phyloP scores from a whole-genome alignment of 1,284 basidiomycete genomes.

The Ustilago hordei region DNA sequence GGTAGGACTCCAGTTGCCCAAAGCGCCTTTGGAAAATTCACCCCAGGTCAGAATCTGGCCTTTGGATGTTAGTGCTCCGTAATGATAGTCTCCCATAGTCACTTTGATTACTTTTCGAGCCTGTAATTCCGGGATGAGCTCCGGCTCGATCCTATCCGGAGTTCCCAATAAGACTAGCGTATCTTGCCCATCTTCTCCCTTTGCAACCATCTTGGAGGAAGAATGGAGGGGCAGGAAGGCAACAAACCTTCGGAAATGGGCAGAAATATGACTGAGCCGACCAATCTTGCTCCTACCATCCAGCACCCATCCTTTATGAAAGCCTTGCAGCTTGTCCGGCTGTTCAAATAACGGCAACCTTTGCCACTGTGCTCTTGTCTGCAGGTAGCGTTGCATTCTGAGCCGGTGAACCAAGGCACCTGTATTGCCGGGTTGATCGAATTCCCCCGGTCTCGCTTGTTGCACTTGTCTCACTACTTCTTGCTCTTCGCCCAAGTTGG shows the following conservation, averaged over 20 bases:
- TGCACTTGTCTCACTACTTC: neutral
- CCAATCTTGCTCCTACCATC: slow-evolving; percentile 3
- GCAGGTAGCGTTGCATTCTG: neutral
- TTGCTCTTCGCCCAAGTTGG: slow-evolving; percentile 10
- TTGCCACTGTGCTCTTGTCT: slow-evolving; percentile 19
- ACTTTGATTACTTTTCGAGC: slow-evolving; percentile 82
- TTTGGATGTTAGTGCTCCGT: slow-evolving; percentile 80
- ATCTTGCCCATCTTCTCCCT: neutral
- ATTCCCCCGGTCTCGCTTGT: neutral
- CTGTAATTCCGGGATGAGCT: slow-evolving; percentile 79
- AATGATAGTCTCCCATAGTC: slow-evolving; percentile 89
- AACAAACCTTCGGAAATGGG: slow-evolving; percentile 81
- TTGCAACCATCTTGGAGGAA: slow-evolving; percentile 69
- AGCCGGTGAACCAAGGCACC: neutral
- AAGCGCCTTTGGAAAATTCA: slow-evolving; percentile 79
- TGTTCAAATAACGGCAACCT: slow-evolving; percentile 11
- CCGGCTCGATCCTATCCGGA: slow-evolving; percentile 71
- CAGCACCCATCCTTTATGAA: slow-evolving; percentile 21
- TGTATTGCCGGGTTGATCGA: neutral
- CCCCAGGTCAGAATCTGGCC: slow-evolving; percentile 90
- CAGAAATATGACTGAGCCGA: slow-evolving; percentile 78
- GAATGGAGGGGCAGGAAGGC: slow-evolving; percentile 78
- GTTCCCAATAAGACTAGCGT: slow-evolving; percentile 57
- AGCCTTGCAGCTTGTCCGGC: slow-evolving; percentile 7
- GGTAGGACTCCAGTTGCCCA: slow-evolving; percentile 77